Evolutionary conservation across 345 rosid genomes (phyloP).

Genomic region (Eucalyptus polyanthemos): DNA sequence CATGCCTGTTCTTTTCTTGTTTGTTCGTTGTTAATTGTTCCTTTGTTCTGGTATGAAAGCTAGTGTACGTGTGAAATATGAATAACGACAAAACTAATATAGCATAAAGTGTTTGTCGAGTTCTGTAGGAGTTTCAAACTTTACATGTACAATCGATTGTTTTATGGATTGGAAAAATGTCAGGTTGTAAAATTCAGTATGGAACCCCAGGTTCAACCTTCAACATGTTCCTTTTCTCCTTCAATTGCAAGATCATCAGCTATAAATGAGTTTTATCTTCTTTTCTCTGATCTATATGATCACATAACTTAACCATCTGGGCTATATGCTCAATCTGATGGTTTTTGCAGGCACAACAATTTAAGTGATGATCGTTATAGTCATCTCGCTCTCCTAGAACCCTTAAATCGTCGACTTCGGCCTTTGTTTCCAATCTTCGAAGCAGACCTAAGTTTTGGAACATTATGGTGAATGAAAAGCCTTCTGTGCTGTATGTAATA

Average conservation of each 20-base stretch:
- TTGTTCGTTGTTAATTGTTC: background rate
- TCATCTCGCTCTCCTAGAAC: background rate
- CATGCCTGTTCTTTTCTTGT: background rate
- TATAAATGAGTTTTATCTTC: background rate
- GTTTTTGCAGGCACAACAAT: background rate
- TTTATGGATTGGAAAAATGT: background rate
- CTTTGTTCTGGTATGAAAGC: background rate
- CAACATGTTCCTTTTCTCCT: background rate
- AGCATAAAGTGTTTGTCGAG: background rate
- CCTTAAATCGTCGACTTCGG: background rate
- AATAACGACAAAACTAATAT: background rate
- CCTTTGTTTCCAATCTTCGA: background rate
- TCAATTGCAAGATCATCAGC: background rate
- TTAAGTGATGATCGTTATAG: background rate
- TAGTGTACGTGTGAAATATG: background rate
- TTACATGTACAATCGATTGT: background rate
- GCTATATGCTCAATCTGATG: background rate
- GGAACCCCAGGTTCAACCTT: background rate
- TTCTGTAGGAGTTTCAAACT: background rate
- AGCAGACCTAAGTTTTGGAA: background rate
- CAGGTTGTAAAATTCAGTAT: background rate
- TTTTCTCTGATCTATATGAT: background rate
- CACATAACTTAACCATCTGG: background rate
- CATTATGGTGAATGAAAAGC: background rate
- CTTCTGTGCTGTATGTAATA: background rate